A percentile compares a stretch with the other conserved stretches of the same genome.
phyloP scores from a whole-genome alignment of 768 basidiomycete genomes.

The Phylloporus sp. region DNA sequence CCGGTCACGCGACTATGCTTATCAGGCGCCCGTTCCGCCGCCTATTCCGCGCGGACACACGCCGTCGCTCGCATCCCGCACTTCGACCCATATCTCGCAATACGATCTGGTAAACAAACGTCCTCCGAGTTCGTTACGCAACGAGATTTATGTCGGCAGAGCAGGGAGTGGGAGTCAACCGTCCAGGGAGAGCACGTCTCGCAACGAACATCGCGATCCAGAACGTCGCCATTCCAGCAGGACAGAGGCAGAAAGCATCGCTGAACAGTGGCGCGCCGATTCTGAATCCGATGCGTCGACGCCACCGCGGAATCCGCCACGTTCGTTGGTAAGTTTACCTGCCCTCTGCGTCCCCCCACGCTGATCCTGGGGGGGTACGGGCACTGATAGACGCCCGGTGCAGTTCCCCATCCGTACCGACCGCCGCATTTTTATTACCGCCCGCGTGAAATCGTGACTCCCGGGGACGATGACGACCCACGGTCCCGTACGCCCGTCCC shows the following conservation, averaged over 20 bases:
- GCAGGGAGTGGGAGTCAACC: constrained; percentile 24
- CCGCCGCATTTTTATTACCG: constrained; percentile 19
- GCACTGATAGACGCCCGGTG: constrained; percentile 14
- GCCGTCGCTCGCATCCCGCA: constrained; percentile 23
- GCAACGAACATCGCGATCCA: constrained; percentile 14
- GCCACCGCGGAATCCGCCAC: constrained; percentile 14
- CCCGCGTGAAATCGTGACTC: constrained; percentile 30
- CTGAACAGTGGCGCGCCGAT: constrained; percentile 31
- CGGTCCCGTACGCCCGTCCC: constrained; percentile 16
- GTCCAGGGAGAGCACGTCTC: constrained; percentile 15
- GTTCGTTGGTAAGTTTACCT: constrained; percentile 18
- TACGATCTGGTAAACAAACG: constrained; percentile 28
- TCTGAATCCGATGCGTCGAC: constrained; percentile 22
- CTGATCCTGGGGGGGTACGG: constrained; percentile 7
- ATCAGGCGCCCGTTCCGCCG: constrained; percentile 14
- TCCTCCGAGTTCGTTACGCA: constrained; percentile 21
- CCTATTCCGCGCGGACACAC: constrained; percentile 12
- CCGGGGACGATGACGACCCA: constrained; percentile 14
- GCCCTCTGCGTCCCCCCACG: not conserved
- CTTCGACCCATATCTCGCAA: constrained; percentile 30
- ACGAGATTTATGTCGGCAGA: constrained; percentile 20
- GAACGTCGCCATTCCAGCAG: constrained; percentile 15
- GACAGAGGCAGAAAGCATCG: constrained; percentile 25
- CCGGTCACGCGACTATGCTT: constrained; percentile 29
- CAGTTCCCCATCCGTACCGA: constrained; percentile 8